phyloP scores from a whole-genome alignment of 306 rosid genomes.

The Corylus americana region DNA sequence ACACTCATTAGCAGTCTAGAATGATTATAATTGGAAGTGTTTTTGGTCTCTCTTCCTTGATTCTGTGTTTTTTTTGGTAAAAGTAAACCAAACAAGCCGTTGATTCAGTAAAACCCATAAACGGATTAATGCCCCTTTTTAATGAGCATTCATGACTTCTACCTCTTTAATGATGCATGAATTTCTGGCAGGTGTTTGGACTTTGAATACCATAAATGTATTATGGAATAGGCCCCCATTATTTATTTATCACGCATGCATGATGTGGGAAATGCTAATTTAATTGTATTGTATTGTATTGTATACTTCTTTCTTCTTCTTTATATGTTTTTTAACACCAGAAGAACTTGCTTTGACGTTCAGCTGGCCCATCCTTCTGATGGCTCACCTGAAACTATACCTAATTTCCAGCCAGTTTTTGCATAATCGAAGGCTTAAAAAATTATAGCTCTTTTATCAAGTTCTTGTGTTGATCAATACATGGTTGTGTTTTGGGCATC shows the following conservation, averaged over 20 bases:
- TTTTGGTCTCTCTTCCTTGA: too few species aligned
- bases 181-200: neutral
- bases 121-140: neutral
- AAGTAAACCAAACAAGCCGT: neutral
- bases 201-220: neutral
- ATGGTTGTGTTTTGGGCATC: neutral
- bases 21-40: too few species aligned
- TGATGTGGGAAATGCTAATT: neutral
- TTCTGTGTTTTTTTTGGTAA: neutral
- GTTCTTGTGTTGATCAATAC: neutral
- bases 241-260: slow-evolving; percentile 5
- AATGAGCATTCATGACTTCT: neutral
- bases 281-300: too few species aligned
- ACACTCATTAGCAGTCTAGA: neutral
- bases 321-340: neutral
- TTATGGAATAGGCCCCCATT: neutral
- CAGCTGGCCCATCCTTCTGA: neutral
- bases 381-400: neutral
- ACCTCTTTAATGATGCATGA: neutral
- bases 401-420: neutral
- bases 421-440: too few species aligned
- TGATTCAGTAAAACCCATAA: neutral
- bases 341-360: too few species aligned
- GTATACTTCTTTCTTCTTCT: neutral
- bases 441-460: too few species aligned